Evolutionary conservation across 1,284 basidiomycete genomes (phyloP), one percentile per base, ranked within the genome.

Genomic region (Fistulinella staudtii): DNA sequence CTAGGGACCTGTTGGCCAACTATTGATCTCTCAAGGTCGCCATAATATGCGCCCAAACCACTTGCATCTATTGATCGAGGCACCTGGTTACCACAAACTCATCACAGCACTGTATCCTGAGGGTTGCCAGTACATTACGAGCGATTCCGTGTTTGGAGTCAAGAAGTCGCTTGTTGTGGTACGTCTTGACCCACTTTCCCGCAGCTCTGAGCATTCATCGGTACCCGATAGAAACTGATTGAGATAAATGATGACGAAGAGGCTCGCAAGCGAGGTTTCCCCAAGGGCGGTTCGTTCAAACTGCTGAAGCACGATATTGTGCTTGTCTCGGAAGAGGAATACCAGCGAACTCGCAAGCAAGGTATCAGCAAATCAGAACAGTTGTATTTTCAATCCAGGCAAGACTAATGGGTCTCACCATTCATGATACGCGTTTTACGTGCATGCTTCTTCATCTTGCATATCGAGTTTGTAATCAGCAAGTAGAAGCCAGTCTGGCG

Each of bases 21-120:
- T 92, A 47, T 65, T 92, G 20, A 47, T 69, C 3, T 63, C 61
- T 0, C 70, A 90, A 8, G 74, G 75, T 23, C 74, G 90, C 46
- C 90, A 93, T 58, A 80, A 83, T 53, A 80, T 82, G 71, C 76
- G 90, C 18, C 89, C 89, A 13, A 82, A 79, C 38, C 90, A 93
- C 61, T 58, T 93, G 49, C 90, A 93, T 61, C 67, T 91, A 52
- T 75, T 80, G 71, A 71, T 90, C 49, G 68, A 81, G 45, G 83
- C 76, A 1, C 72, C 77, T 7, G 89, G 88, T 20, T 90, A 74
- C 61, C 82, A 81, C 58, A 81, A 77, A 45, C 76, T 93, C 31
- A 70, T 75, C 17, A 92, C 90, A 0, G 79, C 88, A 1, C 60
- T 91, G 10, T 93, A 89, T 64, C 80, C 85, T 17, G 76, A 82